Base-by-base conservation (phyloP, 2,329 filamentous ascomycete genomes). In the Fusarium sp. region DNA sequence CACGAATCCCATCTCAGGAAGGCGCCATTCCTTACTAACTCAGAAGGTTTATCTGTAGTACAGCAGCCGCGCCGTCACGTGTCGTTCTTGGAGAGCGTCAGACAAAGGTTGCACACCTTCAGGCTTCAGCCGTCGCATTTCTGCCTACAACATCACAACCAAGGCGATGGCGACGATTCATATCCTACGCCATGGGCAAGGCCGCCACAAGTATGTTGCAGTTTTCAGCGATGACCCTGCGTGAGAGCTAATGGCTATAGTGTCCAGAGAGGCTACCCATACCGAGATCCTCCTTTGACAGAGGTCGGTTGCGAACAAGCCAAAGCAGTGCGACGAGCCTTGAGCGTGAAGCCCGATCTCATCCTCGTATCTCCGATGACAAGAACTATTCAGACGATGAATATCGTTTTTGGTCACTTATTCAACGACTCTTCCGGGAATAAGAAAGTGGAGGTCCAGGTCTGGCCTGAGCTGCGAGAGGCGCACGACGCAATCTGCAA, bases 401-500 rank as follows among this genome's bases (percentile, higher is more conserved):
- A 72, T 4, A 64, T 74, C 7, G 68, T 63, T 4, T 74, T 74
- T 20, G 34, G 49, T 0, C 44, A 65, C 23, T 61, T 72, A 2
- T 36, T 73, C 13, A 36, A 54, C n/a, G 34, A 13, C 40, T 34
- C 61, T 14, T 40, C 55, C 29, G 38, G 53, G 14, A 2, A 14
- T 5, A 49, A 49, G 9, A n/a, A 36, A 6, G 40, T 56, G 1
- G 27, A 62, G 4, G 33, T 74, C 3, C 64, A 74, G n/a, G 54
- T 74, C 8, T 74, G 72, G 70, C 72, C 72, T 0, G 72, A 74
- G 4, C 16, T 74, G 0, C 72, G 72, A 0, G 72, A 74, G 23
- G 63, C 70, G 4, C 71, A 74, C n/a, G 72, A 74, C 34, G 72
- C 69, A 6, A 63, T 67, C 38, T 74, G 72, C 54, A 74, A 74